These are phyloP conservation scores for Rosa lucieae DNA, from an alignment of 306 rosid species.

Conservation along the genomic window DNA sequence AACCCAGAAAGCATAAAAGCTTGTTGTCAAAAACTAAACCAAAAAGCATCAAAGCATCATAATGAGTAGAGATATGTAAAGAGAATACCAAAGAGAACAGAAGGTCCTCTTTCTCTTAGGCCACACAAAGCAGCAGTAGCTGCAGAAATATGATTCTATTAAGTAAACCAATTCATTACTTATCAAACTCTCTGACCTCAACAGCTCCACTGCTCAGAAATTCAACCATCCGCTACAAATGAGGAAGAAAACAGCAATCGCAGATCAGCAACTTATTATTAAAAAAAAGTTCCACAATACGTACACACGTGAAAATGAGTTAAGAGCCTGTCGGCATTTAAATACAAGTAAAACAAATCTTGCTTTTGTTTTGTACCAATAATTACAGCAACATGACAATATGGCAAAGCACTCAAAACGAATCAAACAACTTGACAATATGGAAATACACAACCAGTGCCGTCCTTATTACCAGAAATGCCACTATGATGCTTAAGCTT, in stretches of 20 bases:
- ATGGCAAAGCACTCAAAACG: background rate
- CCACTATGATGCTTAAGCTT: background rate
- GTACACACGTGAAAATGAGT: background rate
- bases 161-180: background rate
- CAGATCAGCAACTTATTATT: background rate
- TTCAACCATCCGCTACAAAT: background rate
- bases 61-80: background rate
- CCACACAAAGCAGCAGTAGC: background rate
- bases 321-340: background rate
- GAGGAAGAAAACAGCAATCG: background rate
- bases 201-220: background rate
- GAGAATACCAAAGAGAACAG: background rate
- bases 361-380: background rate
- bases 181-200: background rate
- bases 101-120: background rate
- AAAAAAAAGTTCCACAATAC: background rate
- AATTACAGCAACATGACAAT: background rate
- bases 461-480: background rate
- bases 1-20: background rate
- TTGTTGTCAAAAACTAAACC: background rate
- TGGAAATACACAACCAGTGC: background rate
- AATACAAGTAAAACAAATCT: background rate
- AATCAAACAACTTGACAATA: background rate
- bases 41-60: background rate
- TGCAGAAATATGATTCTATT: background rate